Base-by-base conservation (phyloP, 495 filamentous ascomycete species). In the Trichoderma asperelloides region DNA sequence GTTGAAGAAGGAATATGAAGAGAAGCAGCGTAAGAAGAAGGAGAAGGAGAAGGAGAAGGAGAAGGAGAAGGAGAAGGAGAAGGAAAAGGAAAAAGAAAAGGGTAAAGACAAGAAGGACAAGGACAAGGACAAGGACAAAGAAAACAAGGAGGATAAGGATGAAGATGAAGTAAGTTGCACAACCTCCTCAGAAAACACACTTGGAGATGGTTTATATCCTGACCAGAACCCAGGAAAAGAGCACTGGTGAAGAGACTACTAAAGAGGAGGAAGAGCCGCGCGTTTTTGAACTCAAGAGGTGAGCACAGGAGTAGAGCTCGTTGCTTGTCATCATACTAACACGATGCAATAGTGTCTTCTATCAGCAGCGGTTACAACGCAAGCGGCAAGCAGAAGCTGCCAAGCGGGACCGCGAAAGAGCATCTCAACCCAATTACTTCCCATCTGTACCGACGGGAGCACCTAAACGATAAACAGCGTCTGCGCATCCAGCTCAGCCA, bases 221-320 rank as follows among this genome's bases (percentile, higher is more conserved):
- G 21, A 64, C n/a, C 8, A 13, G 33, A 64, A 8, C 23, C 21
- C 37, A 72, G 69, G 51, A 18, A 27, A 71, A 81, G 21, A 73
- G 80, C 9, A 8, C 33, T n/a, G 77, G 79, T n/a, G 64, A 74
- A 13, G 75, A 74, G 7, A 69, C 73, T 40, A 72, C 74, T 25
- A 73, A 81, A 33, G 77, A 78, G 60, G 85, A 85, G 43, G 84
- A 85, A 65, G 86, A 87, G 70, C 91, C 92, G 62, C 83, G 95
- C 66, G 81, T 97, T 40, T 98, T 96, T 78, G 84, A 89, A 68
- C 79, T 98, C 70, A 90, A 96, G 70, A 93, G 89, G 92, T 96
- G 13, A 15, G 33, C n/a, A 21, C 23, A 7, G 21, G 80, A 47
- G 83, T 70, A 45, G 41, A 45, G 41, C 47, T 41, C 15, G 28